These are phyloP conservation scores for Fusarium tjaetaba DNA, from an alignment of 2,329 filamentous ascomycete species.

Conservation along the genomic window DNA sequence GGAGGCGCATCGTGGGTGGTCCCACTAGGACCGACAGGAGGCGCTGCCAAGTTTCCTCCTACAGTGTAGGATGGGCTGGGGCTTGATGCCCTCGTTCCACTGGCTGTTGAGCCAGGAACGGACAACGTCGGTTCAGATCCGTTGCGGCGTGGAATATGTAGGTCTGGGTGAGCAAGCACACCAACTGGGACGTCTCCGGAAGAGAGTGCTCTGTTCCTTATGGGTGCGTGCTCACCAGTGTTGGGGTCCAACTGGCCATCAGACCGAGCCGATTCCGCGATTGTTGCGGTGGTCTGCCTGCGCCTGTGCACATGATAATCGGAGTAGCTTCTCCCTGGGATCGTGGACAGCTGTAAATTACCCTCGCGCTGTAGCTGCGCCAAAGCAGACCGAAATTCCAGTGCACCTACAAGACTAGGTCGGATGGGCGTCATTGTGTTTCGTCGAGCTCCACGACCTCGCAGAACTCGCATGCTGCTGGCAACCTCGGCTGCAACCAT, in stretches of 20 bases:
- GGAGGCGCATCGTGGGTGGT: constrained; percentile 21
- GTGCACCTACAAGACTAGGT: constrained; percentile 89
- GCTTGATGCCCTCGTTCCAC: constrained; percentile 43
- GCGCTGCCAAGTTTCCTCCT: constrained; percentile 55
- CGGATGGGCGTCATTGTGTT: constrained; percentile 87
- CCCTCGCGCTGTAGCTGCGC: constrained; percentile 86
- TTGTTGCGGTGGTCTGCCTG: constrained; percentile 43
- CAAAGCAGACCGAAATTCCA: constrained; percentile 92
- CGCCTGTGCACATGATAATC: constrained; percentile 44
- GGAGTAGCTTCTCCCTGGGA: constrained; percentile 70
- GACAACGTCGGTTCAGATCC: constrained; percentile 34
- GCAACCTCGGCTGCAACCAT: constrained; percentile 84
- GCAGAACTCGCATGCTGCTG: constrained; percentile 90
- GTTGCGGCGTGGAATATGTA: constrained; percentile 31
- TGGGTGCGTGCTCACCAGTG: constrained; percentile 5
- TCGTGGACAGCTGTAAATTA: constrained; percentile 76
- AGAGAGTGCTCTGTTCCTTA: constrained; percentile 56
- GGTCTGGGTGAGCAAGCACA: constrained; percentile 24
- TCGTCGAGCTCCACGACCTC: constrained; percentile 71
- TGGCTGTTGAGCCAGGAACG: constrained; percentile 25
- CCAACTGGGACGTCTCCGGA: constrained; percentile 52
- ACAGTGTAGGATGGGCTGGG: constrained; percentile 49
- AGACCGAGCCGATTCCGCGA: constrained; percentile 30
- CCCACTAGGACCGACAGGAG: constrained; percentile 46
- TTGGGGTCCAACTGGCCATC: constrained; percentile 9